A percentile compares a stretch with the other conserved stretches of the same genome.
Evolutionary conservation across 768 basidiomycete species (phyloP).

Genomic region (Boletus vermiculosoides): DNA sequence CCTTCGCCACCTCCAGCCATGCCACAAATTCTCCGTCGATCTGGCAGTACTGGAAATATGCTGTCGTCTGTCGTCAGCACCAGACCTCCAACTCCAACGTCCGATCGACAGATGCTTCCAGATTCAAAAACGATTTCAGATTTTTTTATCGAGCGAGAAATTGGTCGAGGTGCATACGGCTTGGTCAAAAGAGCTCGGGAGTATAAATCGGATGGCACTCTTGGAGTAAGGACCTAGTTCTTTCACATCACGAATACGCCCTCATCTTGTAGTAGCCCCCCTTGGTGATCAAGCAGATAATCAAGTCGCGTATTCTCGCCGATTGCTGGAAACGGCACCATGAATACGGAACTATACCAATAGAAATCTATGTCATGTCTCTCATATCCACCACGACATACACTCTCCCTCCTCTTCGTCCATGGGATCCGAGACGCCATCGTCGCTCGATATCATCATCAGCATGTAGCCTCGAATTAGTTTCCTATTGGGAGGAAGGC

Average conservation of each 20-base stretch:
- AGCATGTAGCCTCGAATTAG: conserved; percentile 9
- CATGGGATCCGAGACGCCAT: conserved; percentile 77
- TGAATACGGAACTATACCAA: conserved; percentile 92
- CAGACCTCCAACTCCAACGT: conserved; percentile 59
- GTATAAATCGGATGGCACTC: conserved; percentile 65
- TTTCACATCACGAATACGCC: conserved; percentile 1
- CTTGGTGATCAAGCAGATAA: conserved; percentile 95
- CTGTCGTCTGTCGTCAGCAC: conserved; percentile 61
- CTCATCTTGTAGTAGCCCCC: conserved; percentile 55
- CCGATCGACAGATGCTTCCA: conserved; percentile 25
- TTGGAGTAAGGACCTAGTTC: conserved; percentile 65
- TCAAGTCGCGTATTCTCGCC: conserved; percentile 96
- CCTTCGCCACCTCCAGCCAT: conserved; percentile 61
- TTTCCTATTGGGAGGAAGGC: conserved; percentile 63
- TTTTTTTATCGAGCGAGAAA: conserved; percentile 82
- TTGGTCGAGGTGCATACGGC: conserved; percentile 94
- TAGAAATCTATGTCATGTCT: conserved; percentile 96
- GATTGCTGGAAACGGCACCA: conserved; percentile 99
- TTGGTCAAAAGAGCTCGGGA: conserved; percentile 89
- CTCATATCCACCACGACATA: conserved; percentile 81
- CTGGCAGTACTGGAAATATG: conserved; percentile 60
- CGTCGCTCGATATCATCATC: conserved; percentile 19
- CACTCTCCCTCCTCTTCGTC: conserved; percentile 70
- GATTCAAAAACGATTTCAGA: conserved; percentile 79
- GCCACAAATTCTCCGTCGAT: conserved; percentile 62